phyloP scores from a whole-genome alignment of 208 protist species.

The Trichomonas vaginalis region DNA sequence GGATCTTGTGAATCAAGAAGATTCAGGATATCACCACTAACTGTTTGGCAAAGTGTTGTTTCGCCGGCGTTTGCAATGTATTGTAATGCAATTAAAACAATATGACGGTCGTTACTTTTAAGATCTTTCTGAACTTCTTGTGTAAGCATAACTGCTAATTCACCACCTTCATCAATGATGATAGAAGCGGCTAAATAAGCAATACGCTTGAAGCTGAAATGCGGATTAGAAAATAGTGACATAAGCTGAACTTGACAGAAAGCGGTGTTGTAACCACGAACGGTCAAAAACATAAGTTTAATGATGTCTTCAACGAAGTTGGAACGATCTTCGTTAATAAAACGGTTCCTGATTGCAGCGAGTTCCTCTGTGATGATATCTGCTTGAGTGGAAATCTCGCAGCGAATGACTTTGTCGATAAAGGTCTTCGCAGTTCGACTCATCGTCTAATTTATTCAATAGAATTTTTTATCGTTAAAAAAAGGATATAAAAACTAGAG shows the following conservation, averaged over 20 bases:
- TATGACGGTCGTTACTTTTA: neutral
- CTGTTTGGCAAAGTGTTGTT: neutral
- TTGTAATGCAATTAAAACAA: neutral
- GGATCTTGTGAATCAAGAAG: neutral
- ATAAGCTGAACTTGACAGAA: neutral
- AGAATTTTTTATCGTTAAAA: too few relatives aligned
- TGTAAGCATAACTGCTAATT: neutral
- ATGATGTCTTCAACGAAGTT: too few relatives aligned
- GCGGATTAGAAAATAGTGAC: neutral
- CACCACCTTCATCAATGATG: neutral
- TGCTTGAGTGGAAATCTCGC: too few relatives aligned
- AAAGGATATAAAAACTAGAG: too few relatives aligned
- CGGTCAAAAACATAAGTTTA: neutral
- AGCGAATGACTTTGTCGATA: too few relatives aligned
- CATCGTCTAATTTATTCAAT: too few relatives aligned
- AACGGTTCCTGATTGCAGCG: too few relatives aligned
- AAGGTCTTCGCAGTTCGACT: too few relatives aligned
- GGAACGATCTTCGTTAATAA: too few relatives aligned
- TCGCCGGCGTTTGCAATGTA: neutral
- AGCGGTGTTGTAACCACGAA: neutral
- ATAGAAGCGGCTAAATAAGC: neutral
- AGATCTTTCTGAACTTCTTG: slow-evolving; percentile 3
- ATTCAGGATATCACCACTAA: neutral
- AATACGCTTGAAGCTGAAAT: neutral
- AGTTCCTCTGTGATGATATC: too few relatives aligned